Base-by-base conservation (phyloP, 2,329 filamentous ascomycete species). In the Ceratocystis alfenasii region DNA sequence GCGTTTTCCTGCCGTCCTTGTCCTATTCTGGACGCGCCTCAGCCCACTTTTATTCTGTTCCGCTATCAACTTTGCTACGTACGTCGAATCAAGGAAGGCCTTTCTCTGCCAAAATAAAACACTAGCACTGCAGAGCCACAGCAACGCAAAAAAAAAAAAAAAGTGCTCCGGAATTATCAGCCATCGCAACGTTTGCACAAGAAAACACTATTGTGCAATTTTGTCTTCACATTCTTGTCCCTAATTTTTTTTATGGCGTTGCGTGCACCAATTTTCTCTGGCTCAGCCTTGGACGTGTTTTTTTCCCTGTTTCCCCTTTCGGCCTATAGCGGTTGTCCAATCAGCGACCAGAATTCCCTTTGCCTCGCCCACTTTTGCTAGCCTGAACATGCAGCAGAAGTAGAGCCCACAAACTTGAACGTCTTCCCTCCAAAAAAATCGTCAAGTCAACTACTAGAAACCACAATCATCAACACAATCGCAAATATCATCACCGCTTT, bases 1-100 rank as follows among this genome's bases (percentile, higher is more conserved):
- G n/a, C 22, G 48, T 25, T 53, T 22, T 25, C n/a, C 22, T 22
- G 48, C 48, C n/a, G 50, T 15, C n/a, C 22, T 28, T 55, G 50
- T 22, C 50, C 50, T 25, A 55, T 55, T 55, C 20, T 55, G 50
- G 50, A 55, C 50, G 50, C 50, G 50, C 50, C 50, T 55, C 50
- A 55, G 50, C 50, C 50, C 50, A 55, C 50, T 55, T 55, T 55
- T 55, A 55, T 55, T 55, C 20, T 25, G 20, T 28, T 55, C 25
- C 20, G 22, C 28, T 30, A 22, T 55, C 6, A 48, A 48, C 46
- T 22, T 48, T 28, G 48, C 48, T 25, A 20, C 48, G 22, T 15
- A 55, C 20, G 50, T 28, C 8, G 12, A 22, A 22, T 53, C 48
- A 8, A 53, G 48, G 1, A 53, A 25, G 20, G 20, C 20, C 20